Conservation (phyloP, 768 basidiomycete genomes). For the Porphyrellus cyaneotinctus region DNA sequence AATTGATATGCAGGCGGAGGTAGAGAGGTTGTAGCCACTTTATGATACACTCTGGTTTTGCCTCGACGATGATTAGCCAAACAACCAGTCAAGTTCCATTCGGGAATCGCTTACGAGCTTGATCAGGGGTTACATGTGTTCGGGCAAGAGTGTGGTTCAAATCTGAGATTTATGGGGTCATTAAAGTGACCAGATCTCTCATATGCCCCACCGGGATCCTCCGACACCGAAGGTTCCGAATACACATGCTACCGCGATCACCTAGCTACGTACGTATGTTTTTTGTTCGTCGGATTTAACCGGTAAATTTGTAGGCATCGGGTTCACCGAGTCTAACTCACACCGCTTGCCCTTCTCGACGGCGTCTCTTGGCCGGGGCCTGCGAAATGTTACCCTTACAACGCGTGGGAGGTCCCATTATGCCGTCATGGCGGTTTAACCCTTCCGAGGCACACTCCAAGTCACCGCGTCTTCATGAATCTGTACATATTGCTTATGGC, state of each 20-base stretch:
- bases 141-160: slow-evolving; percentile 8
- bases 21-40: neutral
- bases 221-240: slow-evolving; percentile 18
- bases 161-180: slow-evolving; percentile 31
- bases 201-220: slow-evolving; percentile 21
- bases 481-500: slow-evolving; percentile 22
- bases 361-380: slow-evolving; percentile 21
- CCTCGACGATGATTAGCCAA: slow-evolving; percentile 4
- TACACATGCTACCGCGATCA: slow-evolving; percentile 17
- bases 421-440: slow-evolving; percentile 31
- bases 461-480: slow-evolving; percentile 27
- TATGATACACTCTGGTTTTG: neutral
- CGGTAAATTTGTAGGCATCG: slow-evolving; percentile 8
- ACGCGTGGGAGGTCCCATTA: slow-evolving; percentile 26
- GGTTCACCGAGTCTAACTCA: neutral
- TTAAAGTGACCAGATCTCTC: slow-evolving; percentile 15
- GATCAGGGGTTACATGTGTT: slow-evolving; percentile 22
- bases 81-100: neutral
- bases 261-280: slow-evolving; percentile 17
- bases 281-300: slow-evolving; percentile 11
- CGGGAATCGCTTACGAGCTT: slow-evolving; percentile 13
- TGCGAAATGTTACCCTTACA: slow-evolving; percentile 1
- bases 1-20: neutral
- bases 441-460: slow-evolving; percentile 23
- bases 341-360: slow-evolving; percentile 6